Conservation (phyloP, 768 basidiomycete genomes). For the Cytidiella melzeri region DNA sequence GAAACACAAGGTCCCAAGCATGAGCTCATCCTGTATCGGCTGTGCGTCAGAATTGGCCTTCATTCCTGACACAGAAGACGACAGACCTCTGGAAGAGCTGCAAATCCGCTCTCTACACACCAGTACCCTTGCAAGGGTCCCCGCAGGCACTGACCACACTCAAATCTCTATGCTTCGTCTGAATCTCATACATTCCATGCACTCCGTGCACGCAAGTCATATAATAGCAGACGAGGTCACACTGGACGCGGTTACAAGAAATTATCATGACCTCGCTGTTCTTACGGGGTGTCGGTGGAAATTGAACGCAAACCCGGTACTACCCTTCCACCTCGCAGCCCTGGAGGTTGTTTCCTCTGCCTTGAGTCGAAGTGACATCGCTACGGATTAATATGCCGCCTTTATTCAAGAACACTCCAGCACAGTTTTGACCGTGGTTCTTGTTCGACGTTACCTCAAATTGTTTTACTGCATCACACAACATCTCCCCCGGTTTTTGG, state of each 20-base stretch:
- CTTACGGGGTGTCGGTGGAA: conserved; percentile 49
- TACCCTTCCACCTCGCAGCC: conserved; percentile 74
- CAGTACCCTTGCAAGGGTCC: conserved; percentile 52
- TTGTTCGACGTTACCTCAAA: neutral
- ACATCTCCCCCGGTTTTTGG: neutral
- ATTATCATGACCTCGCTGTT: conserved; percentile 64
- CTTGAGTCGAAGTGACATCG: conserved; percentile 22
- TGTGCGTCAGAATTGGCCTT: conserved; percentile 25
- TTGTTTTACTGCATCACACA: neutral
- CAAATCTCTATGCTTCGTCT: conserved; percentile 50
- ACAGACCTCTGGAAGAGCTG: conserved; percentile 30
- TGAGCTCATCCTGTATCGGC: conserved; percentile 26
- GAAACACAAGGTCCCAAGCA: neutral
- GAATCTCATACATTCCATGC: conserved; percentile 50
- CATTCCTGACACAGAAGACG: conserved; percentile 21
- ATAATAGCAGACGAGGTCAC: conserved; percentile 28
- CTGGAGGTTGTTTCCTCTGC: conserved; percentile 53
- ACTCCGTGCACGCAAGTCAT: conserved; percentile 35
- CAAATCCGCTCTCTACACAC: conserved; percentile 51
- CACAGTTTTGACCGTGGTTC: neutral
- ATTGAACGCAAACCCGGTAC: conserved; percentile 40
- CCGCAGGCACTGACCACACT: conserved; percentile 38
- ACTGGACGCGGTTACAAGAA: conserved; percentile 54
- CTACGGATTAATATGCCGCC: conserved; percentile 2
- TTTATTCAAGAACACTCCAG: neutral